A percentile compares a stretch with the other conserved stretches of the same genome.
These are phyloP conservation scores for Microbotryum silenes-acaulis DNA, from an alignment of 1,284 basidiomycete species.

Conservation along the genomic window DNA sequence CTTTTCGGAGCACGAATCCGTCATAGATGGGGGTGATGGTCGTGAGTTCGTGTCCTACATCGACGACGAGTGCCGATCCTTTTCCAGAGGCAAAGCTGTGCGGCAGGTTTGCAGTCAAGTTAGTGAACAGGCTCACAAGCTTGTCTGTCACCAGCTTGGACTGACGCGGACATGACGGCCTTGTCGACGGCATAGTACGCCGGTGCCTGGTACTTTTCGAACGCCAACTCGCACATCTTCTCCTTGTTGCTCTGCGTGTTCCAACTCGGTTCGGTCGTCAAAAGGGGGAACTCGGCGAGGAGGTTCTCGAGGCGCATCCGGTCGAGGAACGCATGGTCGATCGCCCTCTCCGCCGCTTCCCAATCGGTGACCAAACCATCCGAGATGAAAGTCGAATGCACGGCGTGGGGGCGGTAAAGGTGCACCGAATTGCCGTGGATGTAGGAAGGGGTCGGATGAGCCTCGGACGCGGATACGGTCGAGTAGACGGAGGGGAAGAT, in stretches of 20 bases:
- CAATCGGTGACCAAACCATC: slow-evolving; percentile 57
- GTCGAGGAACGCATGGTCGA: slow-evolving; percentile 32
- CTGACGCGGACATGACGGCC: slow-evolving; percentile 87
- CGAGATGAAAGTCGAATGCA: slow-evolving; percentile 72
- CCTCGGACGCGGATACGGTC: slow-evolving; percentile 48
- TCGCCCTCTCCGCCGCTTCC: slow-evolving; percentile 27
- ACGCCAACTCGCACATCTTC: slow-evolving; percentile 90
- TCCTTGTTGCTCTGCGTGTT: slow-evolving; percentile 84
- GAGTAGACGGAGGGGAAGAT: slow-evolving; percentile 87
- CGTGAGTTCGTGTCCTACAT: slow-evolving; percentile 79
- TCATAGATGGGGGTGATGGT: slow-evolving; percentile 94
- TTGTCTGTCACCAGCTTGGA: slow-evolving; percentile 17
- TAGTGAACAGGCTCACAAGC: neutral
- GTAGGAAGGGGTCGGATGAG: slow-evolving; percentile 35
- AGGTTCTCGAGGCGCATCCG: slow-evolving; percentile 33
- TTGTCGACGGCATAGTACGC: slow-evolving; percentile 97
- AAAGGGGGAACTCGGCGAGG: slow-evolving; percentile 72
- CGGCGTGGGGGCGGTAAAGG: slow-evolving; percentile 79
- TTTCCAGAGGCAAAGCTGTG: slow-evolving; percentile 87
- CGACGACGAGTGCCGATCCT: slow-evolving; percentile 88
- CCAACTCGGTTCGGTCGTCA: slow-evolving; percentile 95
- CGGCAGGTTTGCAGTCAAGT: neutral
- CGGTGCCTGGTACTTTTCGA: slow-evolving; percentile 88
- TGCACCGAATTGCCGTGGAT: slow-evolving; percentile 43
- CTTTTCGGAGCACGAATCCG: slow-evolving; percentile 94